Base-by-base conservation (phyloP, 306 rosid species). In the Boehmeria nivea region DNA sequence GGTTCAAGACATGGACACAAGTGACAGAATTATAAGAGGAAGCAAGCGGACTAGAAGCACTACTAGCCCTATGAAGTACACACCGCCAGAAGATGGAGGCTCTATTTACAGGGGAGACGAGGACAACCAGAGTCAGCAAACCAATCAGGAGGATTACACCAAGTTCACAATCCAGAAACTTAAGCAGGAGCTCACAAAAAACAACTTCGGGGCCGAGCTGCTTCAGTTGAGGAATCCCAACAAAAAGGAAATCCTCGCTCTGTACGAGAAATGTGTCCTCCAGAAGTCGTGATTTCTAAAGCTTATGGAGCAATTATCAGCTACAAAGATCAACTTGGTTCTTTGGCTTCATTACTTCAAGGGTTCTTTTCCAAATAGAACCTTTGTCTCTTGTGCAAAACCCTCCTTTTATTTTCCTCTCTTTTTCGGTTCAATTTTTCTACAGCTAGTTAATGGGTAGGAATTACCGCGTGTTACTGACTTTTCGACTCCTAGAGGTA, bases 101-200 rank as follows among this genome's bases (percentile, higher is more conserved):
- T 91, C 99, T 0, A 47, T 67, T 68, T 91, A 76, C 59, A 75
- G 57, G 63, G 96, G 87, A n/a, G 76, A 75, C 4, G 95, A 83
- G 24, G 94, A 87, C n/a, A 76, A 65, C 55, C 68, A 64, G n/a
- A 81, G 99, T 54, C 93, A 77, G 75, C 87, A 73, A 54, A 64
- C 76, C 11, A 81, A 70, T 27, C 70, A 73, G 57, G 96, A 82
- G 51, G 96, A 93, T 34, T 79, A 85, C 56, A 93, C 65, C 12
- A 93, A 72, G 75, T 85, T 93, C 71, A 93, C 99, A 0, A n/a
- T 87, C 9, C 83, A 64, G 72, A 83, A 77, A 69, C 93, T 93
- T 15, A 93, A 85, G 83, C 96, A 85, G 66, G 99, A 93, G 60
- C 87, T 93, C 37, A 93, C 99, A 20, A 87, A 87, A 53, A 86